A percentile compares a stretch with the other conserved stretches of the same genome.
These are phyloP conservation scores for Bretschneidera sinensis DNA, from an alignment of 345 rosid species.

Conservation along the genomic window DNA sequence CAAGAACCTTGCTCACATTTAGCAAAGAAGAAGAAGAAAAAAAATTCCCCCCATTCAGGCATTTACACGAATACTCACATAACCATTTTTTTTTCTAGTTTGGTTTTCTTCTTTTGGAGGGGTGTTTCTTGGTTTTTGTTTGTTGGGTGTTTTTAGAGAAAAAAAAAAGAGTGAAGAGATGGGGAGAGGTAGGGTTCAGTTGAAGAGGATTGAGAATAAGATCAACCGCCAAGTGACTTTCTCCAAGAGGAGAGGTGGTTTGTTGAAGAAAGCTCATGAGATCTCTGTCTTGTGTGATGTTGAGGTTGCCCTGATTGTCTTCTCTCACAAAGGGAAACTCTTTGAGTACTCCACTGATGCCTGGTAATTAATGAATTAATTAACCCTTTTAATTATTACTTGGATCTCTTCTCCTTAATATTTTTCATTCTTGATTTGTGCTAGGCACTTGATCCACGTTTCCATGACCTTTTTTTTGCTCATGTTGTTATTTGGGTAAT, in stretches of 20 bases:
- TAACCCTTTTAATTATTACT: too few species aligned
- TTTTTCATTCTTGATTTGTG: background rate
- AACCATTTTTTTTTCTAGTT: too few species aligned
- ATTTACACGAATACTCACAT: too few species aligned
- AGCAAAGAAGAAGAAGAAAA: constrained; percentile 17
- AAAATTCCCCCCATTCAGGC: constrained; percentile 30
- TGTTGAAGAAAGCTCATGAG: constrained; percentile 84
- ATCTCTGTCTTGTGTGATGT: constrained; percentile 76
- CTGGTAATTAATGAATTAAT: constrained; percentile 27
- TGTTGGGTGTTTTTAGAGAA: constrained; percentile 37
- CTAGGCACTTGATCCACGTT: background rate
- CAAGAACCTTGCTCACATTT: background rate
- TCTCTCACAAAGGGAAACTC: constrained; percentile 78
- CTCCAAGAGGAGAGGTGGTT: constrained; percentile 68
- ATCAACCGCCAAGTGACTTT: constrained; percentile 77
- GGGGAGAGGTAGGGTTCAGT: constrained; percentile 90
- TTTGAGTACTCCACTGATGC: constrained; percentile 67
- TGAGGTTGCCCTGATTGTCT: constrained; percentile 71
- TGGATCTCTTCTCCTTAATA: background rate
- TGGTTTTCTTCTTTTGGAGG: constrained; percentile 15
- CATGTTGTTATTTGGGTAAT: too few species aligned
- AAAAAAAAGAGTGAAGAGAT: constrained; percentile 18
- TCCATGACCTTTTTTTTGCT: background rate
- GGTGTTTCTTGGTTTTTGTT: constrained; percentile 25
- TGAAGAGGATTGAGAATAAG: constrained; percentile 83